phyloP scores from a whole-genome alignment of 139 green algal species.

The Tetradesmus obliquus region DNA sequence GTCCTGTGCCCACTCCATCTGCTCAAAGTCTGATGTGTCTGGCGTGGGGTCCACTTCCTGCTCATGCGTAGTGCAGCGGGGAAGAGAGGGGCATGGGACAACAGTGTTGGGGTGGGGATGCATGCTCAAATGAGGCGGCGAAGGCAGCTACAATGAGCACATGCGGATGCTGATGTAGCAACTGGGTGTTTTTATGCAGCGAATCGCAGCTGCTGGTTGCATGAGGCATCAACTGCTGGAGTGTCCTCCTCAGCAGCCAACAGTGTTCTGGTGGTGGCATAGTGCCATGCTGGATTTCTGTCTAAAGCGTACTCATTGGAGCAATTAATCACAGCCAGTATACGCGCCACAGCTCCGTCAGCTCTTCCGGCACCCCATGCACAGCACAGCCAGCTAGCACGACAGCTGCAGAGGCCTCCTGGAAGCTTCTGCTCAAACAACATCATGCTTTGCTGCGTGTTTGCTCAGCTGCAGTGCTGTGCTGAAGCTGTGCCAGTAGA shows the following conservation, averaged over 20 bases:
- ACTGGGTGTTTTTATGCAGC: too few species aligned
- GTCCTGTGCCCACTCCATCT: conserved; percentile 64
- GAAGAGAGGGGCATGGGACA: background rate
- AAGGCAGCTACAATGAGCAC: too few species aligned
- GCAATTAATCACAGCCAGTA: too few species aligned
- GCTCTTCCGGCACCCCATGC: too few species aligned
- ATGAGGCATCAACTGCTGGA: background rate
- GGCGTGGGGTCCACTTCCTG: conserved; percentile 96
- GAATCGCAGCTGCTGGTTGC: background rate
- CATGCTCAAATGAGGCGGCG: too few species aligned
- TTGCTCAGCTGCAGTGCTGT: background rate
- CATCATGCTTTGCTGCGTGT: background rate
- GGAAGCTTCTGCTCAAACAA: background rate
- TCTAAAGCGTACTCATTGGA: too few species aligned
- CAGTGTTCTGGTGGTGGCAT: too few species aligned
- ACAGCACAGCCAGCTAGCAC: background rate
- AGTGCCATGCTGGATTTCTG: too few species aligned
- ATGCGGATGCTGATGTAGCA: too few species aligned
- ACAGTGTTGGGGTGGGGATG: background rate
- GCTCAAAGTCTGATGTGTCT: conserved; percentile 77
- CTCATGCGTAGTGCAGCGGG: background rate
- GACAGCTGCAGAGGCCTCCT: background rate
- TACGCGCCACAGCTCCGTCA: too few species aligned
- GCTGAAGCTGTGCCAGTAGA: background rate
- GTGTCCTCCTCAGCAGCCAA: too few species aligned